Conservation (phyloP, 139 green algal genomes). For the Tetradesmus obliquus region DNA sequence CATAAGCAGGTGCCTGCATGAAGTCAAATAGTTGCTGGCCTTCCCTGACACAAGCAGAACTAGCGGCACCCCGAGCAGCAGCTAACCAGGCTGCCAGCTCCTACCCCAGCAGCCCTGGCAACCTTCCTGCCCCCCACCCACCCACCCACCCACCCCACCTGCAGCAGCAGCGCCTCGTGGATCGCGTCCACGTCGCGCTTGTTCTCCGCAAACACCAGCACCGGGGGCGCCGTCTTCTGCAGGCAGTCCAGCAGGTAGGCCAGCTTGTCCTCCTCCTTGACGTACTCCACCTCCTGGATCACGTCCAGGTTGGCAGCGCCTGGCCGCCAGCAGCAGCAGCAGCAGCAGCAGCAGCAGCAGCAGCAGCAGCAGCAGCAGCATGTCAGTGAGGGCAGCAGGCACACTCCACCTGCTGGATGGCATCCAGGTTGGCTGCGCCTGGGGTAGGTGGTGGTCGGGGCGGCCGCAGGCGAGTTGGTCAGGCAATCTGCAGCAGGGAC, state of each 20-base stretch:
- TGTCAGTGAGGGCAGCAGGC: background rate
- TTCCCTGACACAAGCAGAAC: no score
- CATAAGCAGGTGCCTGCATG: no score
- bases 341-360: background rate
- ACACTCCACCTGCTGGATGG: background rate
- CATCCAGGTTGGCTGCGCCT: slow-evolving; percentile 87
- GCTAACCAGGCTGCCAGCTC: background rate
- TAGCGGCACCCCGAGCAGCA: background rate
- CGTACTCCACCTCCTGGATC: slow-evolving; percentile 99
- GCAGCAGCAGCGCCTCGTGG: slow-evolving; percentile 94
- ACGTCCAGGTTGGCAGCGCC: slow-evolving; percentile 98
- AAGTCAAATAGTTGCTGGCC: no score
- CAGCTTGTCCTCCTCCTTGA: slow-evolving; percentile 98
- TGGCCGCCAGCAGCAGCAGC: slow-evolving; percentile 29
- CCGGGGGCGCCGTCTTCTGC: slow-evolving; percentile 98
- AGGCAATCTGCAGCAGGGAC: no score
- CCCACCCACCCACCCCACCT: slow-evolving; percentile 55
- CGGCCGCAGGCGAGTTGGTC: no score
- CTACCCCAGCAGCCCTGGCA: no score
- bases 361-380: background rate
- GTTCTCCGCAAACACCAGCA: slow-evolving; percentile 99
- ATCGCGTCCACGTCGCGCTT: slow-evolving; percentile 97
- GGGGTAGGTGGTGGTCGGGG: slow-evolving; percentile 26
- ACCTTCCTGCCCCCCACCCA: no score
- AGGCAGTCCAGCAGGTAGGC: slow-evolving; percentile 95